Conservation (phyloP, 2,329 filamentous ascomycete species). For the Stachybotrys elegans region DNA sequence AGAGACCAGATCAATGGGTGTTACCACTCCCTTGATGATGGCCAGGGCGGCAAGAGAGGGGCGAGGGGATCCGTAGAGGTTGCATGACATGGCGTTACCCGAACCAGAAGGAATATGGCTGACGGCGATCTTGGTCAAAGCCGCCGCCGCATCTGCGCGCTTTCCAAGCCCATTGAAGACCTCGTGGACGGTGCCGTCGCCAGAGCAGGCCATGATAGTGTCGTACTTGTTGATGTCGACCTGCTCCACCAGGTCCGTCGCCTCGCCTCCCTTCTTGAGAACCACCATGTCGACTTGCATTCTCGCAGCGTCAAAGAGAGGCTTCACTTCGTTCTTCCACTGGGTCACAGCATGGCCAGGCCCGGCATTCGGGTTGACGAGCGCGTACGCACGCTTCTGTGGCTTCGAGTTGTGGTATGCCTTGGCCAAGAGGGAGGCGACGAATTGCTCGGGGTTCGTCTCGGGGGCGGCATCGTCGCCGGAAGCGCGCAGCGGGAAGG, state of each 20-base stretch:
- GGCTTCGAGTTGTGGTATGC: constrained; percentile 67
- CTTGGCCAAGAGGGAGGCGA: constrained; percentile 57
- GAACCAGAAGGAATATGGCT: constrained; percentile 87
- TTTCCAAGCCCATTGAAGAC: constrained; percentile 89
- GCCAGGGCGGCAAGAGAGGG: constrained; percentile 73
- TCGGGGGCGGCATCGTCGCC: constrained; percentile 14
- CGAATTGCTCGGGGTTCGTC: constrained; percentile 54
- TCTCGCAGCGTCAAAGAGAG: constrained; percentile 75
- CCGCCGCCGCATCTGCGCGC: constrained; percentile 67
- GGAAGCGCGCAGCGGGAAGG: constrained; percentile 26
- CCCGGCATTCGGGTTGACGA: constrained; percentile 89
- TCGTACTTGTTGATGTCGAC: constrained; percentile 79
- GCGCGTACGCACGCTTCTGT: constrained; percentile 75
- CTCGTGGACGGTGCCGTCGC: constrained; percentile 87
- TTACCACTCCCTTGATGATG: constrained; percentile 83
- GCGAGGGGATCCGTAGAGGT: constrained; percentile 75
- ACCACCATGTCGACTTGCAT: constrained; percentile 70
- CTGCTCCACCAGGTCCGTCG: constrained; percentile 67
- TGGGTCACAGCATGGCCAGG: constrained; percentile 69
- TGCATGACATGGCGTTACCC: constrained; percentile 90
- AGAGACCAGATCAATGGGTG: constrained; percentile 78
- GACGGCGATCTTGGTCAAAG: constrained; percentile 72
- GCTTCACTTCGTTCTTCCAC: constrained; percentile 71
- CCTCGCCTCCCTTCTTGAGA: constrained; percentile 72
- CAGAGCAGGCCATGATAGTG: constrained; percentile 82